Evolutionary conservation across 306 rosid species (phyloP).

Genomic region (Inga laurina): DNA sequence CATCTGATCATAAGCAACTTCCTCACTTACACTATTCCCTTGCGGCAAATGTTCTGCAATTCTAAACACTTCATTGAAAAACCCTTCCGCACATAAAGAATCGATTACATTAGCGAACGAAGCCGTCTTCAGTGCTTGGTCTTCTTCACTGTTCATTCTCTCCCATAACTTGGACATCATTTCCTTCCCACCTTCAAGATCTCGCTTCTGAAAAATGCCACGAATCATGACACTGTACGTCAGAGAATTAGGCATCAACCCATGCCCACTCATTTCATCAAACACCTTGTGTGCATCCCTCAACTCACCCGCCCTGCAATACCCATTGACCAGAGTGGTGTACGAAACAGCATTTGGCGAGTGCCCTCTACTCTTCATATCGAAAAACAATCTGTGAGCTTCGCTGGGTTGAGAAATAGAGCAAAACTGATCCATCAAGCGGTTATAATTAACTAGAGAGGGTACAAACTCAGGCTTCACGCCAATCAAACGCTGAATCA

Average conservation of each 20-base stretch:
- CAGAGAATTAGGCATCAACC: conserved; percentile 56
- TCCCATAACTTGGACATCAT: conserved; percentile 65
- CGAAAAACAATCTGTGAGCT: conserved; percentile 68
- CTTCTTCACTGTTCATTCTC: conserved; percentile 55
- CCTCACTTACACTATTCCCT: conserved; percentile 51
- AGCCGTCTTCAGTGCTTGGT: conserved; percentile 48
- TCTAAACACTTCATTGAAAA: conserved; percentile 58
- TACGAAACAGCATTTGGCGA: conserved; percentile 69
- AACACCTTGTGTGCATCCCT: conserved; percentile 64
- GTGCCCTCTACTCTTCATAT: conserved; percentile 74
- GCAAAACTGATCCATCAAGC: conserved; percentile 84
- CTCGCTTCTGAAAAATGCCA: conserved; percentile 55
- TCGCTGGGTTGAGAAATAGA: conserved; percentile 40
- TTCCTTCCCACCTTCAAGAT: conserved; percentile 53
- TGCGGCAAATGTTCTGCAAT: conserved; percentile 71
- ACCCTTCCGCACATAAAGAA: conserved; percentile 68
- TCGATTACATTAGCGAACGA: conserved; percentile 70
- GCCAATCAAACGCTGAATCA: conserved; percentile 37
- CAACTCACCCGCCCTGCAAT: conserved; percentile 45
- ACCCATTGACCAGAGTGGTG: conserved; percentile 76
- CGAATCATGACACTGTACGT: conserved; percentile 60
- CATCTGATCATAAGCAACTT: conserved; percentile 66
- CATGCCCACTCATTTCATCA: conserved; percentile 73
- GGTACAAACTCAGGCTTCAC: conserved; percentile 68
- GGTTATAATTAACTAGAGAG: conserved; percentile 71